Conservation (phyloP, 2,329 filamentous ascomycete species). For the Gaeumannomyces sp. region DNA sequence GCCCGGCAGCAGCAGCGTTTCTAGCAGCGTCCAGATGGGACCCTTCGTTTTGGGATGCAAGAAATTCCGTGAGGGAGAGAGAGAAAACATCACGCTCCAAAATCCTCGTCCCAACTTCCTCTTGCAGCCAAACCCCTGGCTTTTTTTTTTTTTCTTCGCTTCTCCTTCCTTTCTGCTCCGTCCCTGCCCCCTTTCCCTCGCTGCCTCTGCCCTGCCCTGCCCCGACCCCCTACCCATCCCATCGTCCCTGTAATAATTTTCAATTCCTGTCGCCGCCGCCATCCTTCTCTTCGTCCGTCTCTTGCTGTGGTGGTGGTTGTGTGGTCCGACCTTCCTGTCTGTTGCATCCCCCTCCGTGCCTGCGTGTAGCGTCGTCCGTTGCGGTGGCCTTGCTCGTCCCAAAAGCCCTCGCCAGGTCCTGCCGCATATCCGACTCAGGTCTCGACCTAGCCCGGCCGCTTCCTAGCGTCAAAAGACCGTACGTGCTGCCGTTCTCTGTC, state of each 20-base stretch:
- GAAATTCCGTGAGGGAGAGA: background rate
- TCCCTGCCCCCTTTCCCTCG: constrained; percentile 1
- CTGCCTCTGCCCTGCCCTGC: background rate
- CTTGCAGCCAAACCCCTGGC: constrained; percentile 9
- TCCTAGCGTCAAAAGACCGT: background rate
- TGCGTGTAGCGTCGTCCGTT: background rate
- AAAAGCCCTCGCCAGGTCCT: background rate
- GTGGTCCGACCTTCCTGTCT: constrained; percentile 8
- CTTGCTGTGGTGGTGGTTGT: constrained; percentile 6
- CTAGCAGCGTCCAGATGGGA: background rate
- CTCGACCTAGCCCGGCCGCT: background rate
- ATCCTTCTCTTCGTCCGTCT: constrained; percentile 14
- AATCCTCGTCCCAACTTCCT: constrained; percentile 8
- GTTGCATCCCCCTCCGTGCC: constrained; percentile 10
- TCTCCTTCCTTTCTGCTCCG: constrained; percentile 9
- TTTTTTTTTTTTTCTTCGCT: constrained; percentile 4
- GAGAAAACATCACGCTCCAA: constrained; percentile 1
- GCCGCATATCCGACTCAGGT: background rate
- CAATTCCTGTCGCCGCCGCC: constrained; percentile 13
- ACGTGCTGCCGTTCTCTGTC: background rate
- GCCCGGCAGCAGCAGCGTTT: background rate
- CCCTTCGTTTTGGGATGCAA: background rate
- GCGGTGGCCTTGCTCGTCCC: too few species aligned
- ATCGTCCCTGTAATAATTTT: constrained; percentile 7
- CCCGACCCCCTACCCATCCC: background rate